Percentiles rank a stretch among this genome's conserved stretches.
These are phyloP conservation scores for Mesotaenium endlicherianum DNA, from an alignment of 139 green algal species.

Conservation along the genomic window DNA sequence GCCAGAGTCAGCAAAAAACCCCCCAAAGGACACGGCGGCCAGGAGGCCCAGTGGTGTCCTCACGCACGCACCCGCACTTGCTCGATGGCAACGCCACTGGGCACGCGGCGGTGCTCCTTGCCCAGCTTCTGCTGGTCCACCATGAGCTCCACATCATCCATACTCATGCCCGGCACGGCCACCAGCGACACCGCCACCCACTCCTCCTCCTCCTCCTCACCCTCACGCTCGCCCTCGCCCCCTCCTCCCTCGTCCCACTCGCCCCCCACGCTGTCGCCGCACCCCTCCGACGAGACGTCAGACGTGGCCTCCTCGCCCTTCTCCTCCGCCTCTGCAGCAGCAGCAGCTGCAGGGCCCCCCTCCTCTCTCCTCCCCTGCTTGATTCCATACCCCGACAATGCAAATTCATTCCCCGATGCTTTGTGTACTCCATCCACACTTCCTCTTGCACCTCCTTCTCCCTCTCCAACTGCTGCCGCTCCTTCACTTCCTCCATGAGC, in stretches of 20 bases:
- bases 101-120: slow-evolving; percentile 9
- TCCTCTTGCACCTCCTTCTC: not conserved
- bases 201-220: slow-evolving; percentile 17
- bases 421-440: not conserved
- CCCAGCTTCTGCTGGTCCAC: not conserved
- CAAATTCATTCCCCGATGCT: not conserved
- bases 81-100: slow-evolving; percentile 40
- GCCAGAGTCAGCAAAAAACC: too few relatives aligned
- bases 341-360: not conserved
- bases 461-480: not conserved
- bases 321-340: not conserved
- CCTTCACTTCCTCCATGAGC: too few relatives aligned
- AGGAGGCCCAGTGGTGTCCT: not conserved
- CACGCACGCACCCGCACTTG: slow-evolving; percentile 12
- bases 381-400: not conserved
- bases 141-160: slow-evolving; percentile 44
- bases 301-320: slow-evolving; percentile 5
- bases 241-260: not conserved
- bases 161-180: slow-evolving; percentile 34
- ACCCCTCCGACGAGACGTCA: too few relatives aligned
- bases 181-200: slow-evolving; percentile 42
- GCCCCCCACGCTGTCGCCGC: too few relatives aligned
- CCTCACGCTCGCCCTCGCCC: not conserved
- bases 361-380: not conserved
- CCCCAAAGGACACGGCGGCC: not conserved